Evolutionary conservation across 352 stramenopile species (phyloP).

Genomic region (Phytopythium litorale): DNA sequence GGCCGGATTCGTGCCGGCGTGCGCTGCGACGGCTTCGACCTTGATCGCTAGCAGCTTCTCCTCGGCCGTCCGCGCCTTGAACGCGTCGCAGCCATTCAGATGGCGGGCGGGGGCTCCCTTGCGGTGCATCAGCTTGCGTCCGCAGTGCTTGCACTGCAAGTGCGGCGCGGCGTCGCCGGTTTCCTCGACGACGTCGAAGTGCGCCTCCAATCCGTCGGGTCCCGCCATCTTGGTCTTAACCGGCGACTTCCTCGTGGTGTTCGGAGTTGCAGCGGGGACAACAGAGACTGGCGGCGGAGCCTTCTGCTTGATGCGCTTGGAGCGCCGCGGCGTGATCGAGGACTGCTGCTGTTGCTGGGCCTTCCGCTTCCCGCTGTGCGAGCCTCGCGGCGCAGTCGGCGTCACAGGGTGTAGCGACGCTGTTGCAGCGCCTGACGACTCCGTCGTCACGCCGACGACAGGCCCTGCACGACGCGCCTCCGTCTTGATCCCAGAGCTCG

Average conservation of each 20-base stretch:
- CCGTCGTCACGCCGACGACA: no score
- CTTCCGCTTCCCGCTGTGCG: background rate
- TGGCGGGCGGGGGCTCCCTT: background rate
- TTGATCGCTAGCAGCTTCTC: background rate
- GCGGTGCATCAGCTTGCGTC: background rate
- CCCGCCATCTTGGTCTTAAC: background rate
- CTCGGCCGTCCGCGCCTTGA: background rate
- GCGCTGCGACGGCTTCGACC: background rate
- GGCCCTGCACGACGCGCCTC: no score
- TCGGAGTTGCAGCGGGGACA: background rate
- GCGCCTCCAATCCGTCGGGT: background rate
- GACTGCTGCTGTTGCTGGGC: background rate
- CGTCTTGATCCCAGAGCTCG: no score
- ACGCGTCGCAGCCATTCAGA: background rate
- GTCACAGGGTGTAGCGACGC: background rate
- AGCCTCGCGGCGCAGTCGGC: background rate
- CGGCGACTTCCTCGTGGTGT: background rate
- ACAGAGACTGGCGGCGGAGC: no score
- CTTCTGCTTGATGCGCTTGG: background rate
- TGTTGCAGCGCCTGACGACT: background rate
- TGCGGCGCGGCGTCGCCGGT: background rate
- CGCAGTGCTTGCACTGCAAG: slow-evolving; percentile 6
- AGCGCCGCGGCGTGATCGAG: slow-evolving; percentile 1
- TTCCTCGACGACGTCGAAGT: background rate
- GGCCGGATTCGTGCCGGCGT: background rate